Percentiles rank a stretch among this genome's conserved stretches.
Evolutionary conservation across 2,329 filamentous ascomycete species (phyloP).

Genomic region (Nothophoma quercina): DNA sequence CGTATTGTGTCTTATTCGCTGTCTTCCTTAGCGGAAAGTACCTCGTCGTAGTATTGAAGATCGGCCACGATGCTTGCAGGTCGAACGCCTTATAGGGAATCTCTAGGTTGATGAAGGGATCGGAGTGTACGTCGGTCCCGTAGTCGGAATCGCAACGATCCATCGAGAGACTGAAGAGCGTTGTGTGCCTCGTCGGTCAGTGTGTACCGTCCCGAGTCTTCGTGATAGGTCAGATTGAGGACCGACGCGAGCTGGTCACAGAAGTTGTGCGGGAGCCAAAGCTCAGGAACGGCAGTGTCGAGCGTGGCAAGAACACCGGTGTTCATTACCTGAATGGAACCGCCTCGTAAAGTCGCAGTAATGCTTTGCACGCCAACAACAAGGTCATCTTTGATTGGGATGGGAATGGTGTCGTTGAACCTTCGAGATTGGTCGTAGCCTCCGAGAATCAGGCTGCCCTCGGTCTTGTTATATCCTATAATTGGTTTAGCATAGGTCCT

Average conservation of each 20-base stretch:
- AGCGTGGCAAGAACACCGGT: too few relatives aligned
- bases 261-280: constrained; percentile 59
- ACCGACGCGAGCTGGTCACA: constrained; percentile 70
- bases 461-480: too few relatives aligned
- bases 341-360: too few relatives aligned
- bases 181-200: constrained; percentile 65
- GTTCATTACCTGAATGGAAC: too few relatives aligned
- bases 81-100: constrained; percentile 60
- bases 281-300: too few relatives aligned
- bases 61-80: constrained; percentile 53
- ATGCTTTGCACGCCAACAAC: too few relatives aligned
- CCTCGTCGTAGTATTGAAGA: constrained; percentile 66
- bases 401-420: too few relatives aligned
- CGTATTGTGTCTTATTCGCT: constrained; percentile 62
- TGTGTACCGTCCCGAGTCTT: constrained; percentile 68
- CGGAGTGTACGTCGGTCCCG: constrained; percentile 41
- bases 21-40: constrained; percentile 71
- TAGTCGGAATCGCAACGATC: constrained; percentile 55
- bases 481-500: too few relatives aligned
- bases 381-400: too few relatives aligned
- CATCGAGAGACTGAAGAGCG: constrained; percentile 53
- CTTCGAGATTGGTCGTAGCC: too few relatives aligned
- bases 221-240: constrained; percentile 71
- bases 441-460: too few relatives aligned
- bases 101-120: constrained; percentile 51